Base-by-base conservation (phyloP, 163 green algal genomes). In the Prototheca wickerhamii region DNA sequence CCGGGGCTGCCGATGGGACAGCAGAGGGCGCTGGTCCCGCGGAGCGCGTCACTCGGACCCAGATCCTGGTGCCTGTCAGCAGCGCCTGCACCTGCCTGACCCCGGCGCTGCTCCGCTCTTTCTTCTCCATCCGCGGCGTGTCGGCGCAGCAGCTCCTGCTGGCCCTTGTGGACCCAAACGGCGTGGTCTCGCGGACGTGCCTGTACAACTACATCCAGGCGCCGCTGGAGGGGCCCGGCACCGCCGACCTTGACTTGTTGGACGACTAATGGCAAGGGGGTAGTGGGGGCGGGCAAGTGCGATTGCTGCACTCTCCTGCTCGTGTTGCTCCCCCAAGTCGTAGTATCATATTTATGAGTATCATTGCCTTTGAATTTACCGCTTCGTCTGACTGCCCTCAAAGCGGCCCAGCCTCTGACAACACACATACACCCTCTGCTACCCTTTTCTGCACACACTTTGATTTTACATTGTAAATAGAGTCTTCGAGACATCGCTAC, bases 81-180 rank as follows among this genome's bases (percentile, higher is more conserved):
- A 78, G 72, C 58, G 34, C 30, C 40, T 69, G 34, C 32, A 31
- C 10, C 10, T 12, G 37, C 7, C 55, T 78, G 26, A 74, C 66
- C 2, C 72, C 72, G 3, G 28, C 42, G 28, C 40, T 78, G 4
- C 35, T 78, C 55, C 66, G 69, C 25, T 46, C 50, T 1, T n/a
- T 78, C 15, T 78, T 73, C 31, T 25, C n/a, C 29, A 60, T 78
- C 35, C 44, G 57, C 4, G 64, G 65, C 30, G 72, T 67, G 35
- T n/a, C 66, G 57, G 72, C 52, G 35, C 72, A 74, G 61, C 72
- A 78, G 57, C 37, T 78, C n/a, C 56, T 78, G 34, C 72, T 78
- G 25, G 72, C 61, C 4, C 51, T 78, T 8, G 72, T 78, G 0
- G 72, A 78, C 58, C 35, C 33, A 6, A 72, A 72, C 54, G 72